Percentiles rank a stretch among this genome's conserved stretches.
Evolutionary conservation across 768 basidiomycete species (phyloP).

Genomic region (Lepiota subincarnata): DNA sequence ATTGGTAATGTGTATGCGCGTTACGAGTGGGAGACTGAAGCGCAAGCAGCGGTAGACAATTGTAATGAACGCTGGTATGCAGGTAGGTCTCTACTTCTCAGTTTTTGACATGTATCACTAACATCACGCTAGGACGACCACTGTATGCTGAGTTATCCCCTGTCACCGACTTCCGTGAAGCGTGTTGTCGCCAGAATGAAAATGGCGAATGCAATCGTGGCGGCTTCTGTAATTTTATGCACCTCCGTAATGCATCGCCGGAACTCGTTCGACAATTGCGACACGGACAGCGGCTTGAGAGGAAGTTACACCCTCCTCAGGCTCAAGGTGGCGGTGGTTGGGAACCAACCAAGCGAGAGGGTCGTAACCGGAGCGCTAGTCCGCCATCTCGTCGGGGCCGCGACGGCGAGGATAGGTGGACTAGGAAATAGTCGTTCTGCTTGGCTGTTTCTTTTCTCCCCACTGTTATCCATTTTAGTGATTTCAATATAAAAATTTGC

Average conservation of each 20-base stretch:
- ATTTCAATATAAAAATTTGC: neutral
- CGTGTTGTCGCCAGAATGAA: constrained; percentile 98
- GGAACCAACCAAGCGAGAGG: constrained; percentile 75
- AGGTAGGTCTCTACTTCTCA: constrained; percentile 46
- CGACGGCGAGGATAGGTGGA: constrained; percentile 76
- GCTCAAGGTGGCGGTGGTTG: constrained; percentile 70
- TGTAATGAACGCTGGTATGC: constrained; percentile 98
- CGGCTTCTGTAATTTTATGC: constrained; percentile 99
- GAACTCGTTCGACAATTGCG: constrained; percentile 76
- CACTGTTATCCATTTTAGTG: neutral
- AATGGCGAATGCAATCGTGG: constrained; percentile 98
- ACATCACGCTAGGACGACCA: constrained; percentile 63
- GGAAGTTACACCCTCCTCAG: constrained; percentile 68
- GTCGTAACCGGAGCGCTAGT: constrained; percentile 70
- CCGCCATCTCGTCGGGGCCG: constrained; percentile 58
- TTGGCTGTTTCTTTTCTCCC: neutral
- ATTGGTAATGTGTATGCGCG: constrained; percentile 98
- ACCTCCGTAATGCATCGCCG: constrained; percentile 83
- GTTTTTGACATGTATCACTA: constrained; percentile 9
- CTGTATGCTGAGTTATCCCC: constrained; percentile 97
- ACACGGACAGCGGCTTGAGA: constrained; percentile 79
- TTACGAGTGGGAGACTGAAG: constrained; percentile 98
- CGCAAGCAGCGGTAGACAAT: constrained; percentile 86
- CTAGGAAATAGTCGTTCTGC: constrained; percentile 37
- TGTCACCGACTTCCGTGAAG: constrained; percentile 98